Evolutionary conservation across 176 grass and related monocot species (phyloP).

Genomic region (Rhynchospora tenuis): DNA sequence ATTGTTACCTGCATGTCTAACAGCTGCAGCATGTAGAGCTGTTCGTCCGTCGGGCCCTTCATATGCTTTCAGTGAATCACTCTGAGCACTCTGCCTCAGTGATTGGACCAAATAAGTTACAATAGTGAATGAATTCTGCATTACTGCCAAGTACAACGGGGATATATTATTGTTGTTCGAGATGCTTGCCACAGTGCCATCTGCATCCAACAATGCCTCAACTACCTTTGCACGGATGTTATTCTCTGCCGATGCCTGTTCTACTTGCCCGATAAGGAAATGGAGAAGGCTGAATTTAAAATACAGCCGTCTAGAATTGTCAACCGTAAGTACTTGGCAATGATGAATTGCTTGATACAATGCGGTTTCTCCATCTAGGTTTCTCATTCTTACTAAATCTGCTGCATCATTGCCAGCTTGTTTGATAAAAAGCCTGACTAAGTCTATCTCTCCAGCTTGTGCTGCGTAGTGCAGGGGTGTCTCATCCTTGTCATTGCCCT

Average conservation of each 20-base stretch:
- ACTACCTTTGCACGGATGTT: too few species aligned
- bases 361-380: slow-evolving; percentile 26
- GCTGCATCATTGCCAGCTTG: too few species aligned
- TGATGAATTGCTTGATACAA: slow-evolving; percentile 30
- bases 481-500: slow-evolving; percentile 21
- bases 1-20: background rate
- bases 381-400: background rate
- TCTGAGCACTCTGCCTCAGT: background rate
- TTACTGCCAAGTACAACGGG: slow-evolving; percentile 25
- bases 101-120: background rate
- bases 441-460: background rate
- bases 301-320: too few species aligned
- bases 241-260: too few species aligned
- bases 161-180: background rate
- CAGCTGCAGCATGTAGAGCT: slow-evolving; percentile 33
- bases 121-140: background rate
- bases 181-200: background rate
- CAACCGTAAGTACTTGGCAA: background rate
- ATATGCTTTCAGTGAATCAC: background rate
- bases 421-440: too few species aligned
- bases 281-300: too few species aligned
- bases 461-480: slow-evolving; percentile 50
- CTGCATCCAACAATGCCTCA: too few species aligned
- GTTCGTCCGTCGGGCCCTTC: slow-evolving; percentile 26
- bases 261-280: too few species aligned